phyloP scores from a whole-genome alignment of 176 grass and related monocot species.

The Tillandsia leiboldiana region DNA sequence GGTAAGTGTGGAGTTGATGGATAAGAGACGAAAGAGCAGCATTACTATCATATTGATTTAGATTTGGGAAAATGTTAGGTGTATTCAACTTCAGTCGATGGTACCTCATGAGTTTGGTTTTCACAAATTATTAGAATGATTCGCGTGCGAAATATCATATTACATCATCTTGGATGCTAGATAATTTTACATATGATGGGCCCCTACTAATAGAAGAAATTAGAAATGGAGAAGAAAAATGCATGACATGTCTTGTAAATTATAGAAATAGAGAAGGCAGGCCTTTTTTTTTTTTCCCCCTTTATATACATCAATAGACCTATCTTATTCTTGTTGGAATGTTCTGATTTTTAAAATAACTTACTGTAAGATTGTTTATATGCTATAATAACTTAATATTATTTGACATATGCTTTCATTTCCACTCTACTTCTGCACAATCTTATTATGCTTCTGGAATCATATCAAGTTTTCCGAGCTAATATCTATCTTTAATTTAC shows the following conservation, averaged over 20 bases:
- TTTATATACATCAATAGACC: too few species aligned
- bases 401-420: not conserved
- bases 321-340: too few species aligned
- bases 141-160: not conserved
- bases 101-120: not conserved
- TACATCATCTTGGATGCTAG: not conserved
- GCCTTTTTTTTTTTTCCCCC: too few species aligned
- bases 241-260: too few species aligned
- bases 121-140: not conserved
- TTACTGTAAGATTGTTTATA: too few species aligned
- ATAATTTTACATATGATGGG: not conserved
- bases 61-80: not conserved
- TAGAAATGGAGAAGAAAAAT: not conserved
- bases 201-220: not conserved
- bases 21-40: too few species aligned
- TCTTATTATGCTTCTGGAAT: not conserved
- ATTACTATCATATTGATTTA: too few species aligned
- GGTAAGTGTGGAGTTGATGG: too few species aligned
- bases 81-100: not conserved
- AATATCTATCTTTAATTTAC: not conserved
- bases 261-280: too few species aligned
- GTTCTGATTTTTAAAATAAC: too few species aligned
- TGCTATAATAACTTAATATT: too few species aligned
- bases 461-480: not conserved
- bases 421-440: not conserved